Percentiles rank a stretch among this genome's conserved stretches.
Conservation (phyloP, 768 basidiomycete species). For the Hygrocybe punicea region DNA sequence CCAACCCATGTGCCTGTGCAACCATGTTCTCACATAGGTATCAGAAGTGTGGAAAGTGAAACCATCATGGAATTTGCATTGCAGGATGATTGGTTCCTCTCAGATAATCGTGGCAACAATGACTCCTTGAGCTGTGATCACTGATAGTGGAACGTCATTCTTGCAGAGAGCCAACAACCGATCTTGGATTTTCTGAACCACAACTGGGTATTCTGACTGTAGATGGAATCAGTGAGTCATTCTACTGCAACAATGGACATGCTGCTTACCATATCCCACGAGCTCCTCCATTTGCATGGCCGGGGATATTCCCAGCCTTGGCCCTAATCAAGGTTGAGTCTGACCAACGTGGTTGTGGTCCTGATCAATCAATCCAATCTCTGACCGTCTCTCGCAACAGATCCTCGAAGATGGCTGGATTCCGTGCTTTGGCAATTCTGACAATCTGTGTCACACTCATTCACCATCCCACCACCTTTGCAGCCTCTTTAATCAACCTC, state of each 20-base stretch:
- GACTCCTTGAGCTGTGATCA: slow-evolving; percentile 21
- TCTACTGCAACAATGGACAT: not conserved
- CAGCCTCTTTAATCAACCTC: not conserved
- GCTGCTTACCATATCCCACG: slow-evolving; percentile 10
- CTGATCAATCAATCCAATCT: not conserved
- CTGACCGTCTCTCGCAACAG: not conserved
- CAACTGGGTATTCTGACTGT: slow-evolving; percentile 1
- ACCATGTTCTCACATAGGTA: slow-evolving; percentile 22
- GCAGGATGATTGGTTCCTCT: slow-evolving; percentile 8
- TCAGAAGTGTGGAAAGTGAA: slow-evolving; percentile 20
- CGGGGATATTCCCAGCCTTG: slow-evolving; percentile 7
- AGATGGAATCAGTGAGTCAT: too few relatives aligned
- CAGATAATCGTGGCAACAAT: slow-evolving; percentile 19
- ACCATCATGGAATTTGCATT: slow-evolving; percentile 9
- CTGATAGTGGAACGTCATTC: slow-evolving; percentile 14
- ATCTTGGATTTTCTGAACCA: slow-evolving; percentile 12
- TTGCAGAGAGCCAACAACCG: slow-evolving; percentile 14
- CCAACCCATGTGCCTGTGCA: slow-evolving; percentile 15
- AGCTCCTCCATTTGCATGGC: slow-evolving; percentile 12
- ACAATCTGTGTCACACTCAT: slow-evolving; percentile 2
- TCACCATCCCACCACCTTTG: not conserved
- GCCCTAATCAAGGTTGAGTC: not conserved
- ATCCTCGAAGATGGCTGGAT: not conserved
- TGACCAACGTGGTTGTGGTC: not conserved
- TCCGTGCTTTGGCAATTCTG: not conserved